Base-by-base conservation (phyloP, 345 rosid species). In the Hypericum perforatum region DNA sequence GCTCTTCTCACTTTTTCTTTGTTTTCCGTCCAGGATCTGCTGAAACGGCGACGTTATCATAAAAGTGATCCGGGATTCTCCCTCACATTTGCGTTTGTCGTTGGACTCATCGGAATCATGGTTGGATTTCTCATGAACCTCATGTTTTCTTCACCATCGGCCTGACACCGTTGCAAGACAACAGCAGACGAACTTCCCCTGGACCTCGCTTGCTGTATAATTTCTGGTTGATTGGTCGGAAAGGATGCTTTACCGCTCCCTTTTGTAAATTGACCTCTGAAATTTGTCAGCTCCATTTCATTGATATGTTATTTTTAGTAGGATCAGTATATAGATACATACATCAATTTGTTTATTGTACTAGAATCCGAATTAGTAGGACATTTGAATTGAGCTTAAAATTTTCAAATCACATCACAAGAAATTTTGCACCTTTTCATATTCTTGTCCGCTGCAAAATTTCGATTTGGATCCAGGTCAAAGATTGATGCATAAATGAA, bases 51-150 rank as follows among this genome's bases (percentile, higher is more conserved):
- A 65, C 79, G 74, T 70, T 74, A 69, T 49, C 74, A 68, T 52
- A 82, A 79, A 71, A 68, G 59, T 11, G 70, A 63, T 41, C 46
- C 58, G 0, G 91, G 89, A 52, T 77, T 90, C 70, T 84, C 97
- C 41, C 42, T 87, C 43, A 79, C 65, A 53, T 82, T 87, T 41
- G 95, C 96, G 11, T 77, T 76, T 11, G 44, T 84, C 41, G 95
- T 91, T 61, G 96, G 85, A 52, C 75, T 87, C 39, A 75, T 87
- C 6, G 96, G 98, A 38, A 76, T 91, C 54, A 61, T 79, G 81
- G 74, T 72, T 15, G 96, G 98, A 36, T 78, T 82, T 62, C 75
- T 87, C 66, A 65, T 87, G 79, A 82, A 87, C 65, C 68, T 82
- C 49, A 64, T 79, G 5, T 45, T 80, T 64, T 70, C 96, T 45